Evolutionary conservation across 164 flowering plant species (phyloP).

Genomic region (Magnolia officinalis): DNA sequence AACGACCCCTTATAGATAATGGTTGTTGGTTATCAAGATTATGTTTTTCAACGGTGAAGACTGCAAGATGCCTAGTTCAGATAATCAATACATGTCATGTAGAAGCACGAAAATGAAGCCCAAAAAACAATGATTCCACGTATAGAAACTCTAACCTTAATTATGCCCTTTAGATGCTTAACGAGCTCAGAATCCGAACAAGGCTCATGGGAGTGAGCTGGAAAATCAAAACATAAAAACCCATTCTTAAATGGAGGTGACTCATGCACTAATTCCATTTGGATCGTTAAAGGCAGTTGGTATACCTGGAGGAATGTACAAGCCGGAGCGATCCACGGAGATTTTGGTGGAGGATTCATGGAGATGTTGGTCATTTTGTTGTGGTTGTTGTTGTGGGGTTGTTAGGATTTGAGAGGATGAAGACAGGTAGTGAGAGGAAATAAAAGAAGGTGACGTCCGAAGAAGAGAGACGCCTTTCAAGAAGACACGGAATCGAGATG

Average conservation of each 20-base stretch:
- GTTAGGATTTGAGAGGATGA: not conserved
- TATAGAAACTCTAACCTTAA: slow-evolving; percentile 50
- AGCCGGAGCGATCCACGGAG: slow-evolving; percentile 73
- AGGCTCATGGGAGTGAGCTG: slow-evolving; percentile 78
- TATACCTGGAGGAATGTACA: slow-evolving; percentile 55
- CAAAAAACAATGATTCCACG: not conserved
- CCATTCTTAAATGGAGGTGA: not conserved
- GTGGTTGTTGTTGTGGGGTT: not conserved
- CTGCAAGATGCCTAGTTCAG: no score
- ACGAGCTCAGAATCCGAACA: slow-evolving; percentile 70
- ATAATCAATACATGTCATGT: no score
- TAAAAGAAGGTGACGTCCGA: not conserved
- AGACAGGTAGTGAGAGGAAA: not conserved
- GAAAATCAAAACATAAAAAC: slow-evolving; percentile 2
- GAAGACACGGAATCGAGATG: not conserved
- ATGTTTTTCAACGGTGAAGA: no score
- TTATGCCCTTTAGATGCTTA: slow-evolving; percentile 77
- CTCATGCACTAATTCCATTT: not conserved
- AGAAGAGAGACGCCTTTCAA: not conserved
- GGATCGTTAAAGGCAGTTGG: not conserved
- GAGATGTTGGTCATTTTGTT: not conserved
- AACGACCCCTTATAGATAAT: no score
- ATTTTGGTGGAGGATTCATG: slow-evolving; percentile 23
- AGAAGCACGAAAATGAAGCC: not conserved
- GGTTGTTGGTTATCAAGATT: no score